Base-by-base conservation (phyloP, 108 stramenopile genomes). In the Parietichytrium sp. region DNA sequence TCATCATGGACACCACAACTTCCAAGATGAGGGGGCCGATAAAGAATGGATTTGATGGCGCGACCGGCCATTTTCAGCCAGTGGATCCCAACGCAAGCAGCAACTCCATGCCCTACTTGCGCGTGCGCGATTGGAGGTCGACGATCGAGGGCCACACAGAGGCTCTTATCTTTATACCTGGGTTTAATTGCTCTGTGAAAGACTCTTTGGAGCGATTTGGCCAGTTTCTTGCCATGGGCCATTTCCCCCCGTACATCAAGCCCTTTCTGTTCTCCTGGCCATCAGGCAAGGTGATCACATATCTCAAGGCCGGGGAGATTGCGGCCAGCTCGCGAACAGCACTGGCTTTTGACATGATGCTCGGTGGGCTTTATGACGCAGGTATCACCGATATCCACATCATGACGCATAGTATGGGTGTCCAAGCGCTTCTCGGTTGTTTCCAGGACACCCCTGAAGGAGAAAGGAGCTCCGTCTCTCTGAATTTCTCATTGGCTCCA, bases 401-500 rank as follows among this genome's bases (percentile, higher is more conserved):
- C 36, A 33, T 90, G 18, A 86, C 79, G n/a, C 89, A 90, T 55
- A 87, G 84, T 54, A 50, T 90, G 52, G 89, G 88, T 29, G 88
- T 85, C 4, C 86, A 87, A 33, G 85, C 86, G 18, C 48, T 89
- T 3, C 20, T 89, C 49, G 79, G 55, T 25, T 79, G 78, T 2
- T 82, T 89, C 49, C 81, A 55, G 29, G 83, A 88, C 61, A 81
- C 82, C 13, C 2, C 25, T 3, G 84, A 88, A 55, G 87, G 85
- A 13, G 49, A 26, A 51, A 26, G 79, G 4, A 79, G 79, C 38
- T 47, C 79, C 7, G 54, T 84, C 30, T 85, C 84, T 38, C 23
- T 38, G 16, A 81, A 80, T 47, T 88, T 88, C 81, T 47, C 48
- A 10, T 78, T 52, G 4, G 87, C 79, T 8, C 83, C 87, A n/a